Conservation (phyloP, 352 stramenopile genomes). For the Globisporangium ultimum region DNA sequence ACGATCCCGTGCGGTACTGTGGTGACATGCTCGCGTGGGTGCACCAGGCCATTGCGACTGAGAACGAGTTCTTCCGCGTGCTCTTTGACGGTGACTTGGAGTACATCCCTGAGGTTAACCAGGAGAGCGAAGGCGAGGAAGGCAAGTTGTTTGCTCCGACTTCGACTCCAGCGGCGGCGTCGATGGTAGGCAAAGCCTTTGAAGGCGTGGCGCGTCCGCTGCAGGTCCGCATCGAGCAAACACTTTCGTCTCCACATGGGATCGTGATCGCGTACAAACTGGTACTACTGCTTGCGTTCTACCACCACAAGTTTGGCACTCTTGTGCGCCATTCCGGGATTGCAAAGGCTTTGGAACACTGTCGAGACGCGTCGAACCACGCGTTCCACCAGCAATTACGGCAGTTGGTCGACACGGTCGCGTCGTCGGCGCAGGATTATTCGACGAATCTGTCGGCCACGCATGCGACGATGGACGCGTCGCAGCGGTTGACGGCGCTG, state of each 20-base stretch:
- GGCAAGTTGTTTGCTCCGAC: no score
- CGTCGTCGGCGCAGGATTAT: constrained; percentile 48
- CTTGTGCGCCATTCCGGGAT: constrained; percentile 37
- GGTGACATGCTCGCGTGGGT: constrained; percentile 89
- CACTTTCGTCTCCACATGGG: constrained; percentile 41
- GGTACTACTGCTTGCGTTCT: constrained; percentile 65
- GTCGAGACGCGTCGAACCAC: constrained; percentile 33
- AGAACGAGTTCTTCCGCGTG: constrained; percentile 78
- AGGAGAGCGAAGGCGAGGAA: not conserved
- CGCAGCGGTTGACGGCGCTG: constrained; percentile 49
- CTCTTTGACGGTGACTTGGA: constrained; percentile 66
- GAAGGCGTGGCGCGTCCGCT: constrained; percentile 59
- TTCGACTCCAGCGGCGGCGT: constrained; percentile 11
- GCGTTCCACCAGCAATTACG: constrained; percentile 57
- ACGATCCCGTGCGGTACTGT: constrained; percentile 85
- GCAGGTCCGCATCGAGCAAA: constrained; percentile 66
- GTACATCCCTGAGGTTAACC: constrained; percentile 7
- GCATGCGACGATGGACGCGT: constrained; percentile 50
- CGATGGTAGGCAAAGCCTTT: constrained; percentile 57
- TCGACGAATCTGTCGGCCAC: constrained; percentile 56
- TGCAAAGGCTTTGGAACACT: constrained; percentile 31
- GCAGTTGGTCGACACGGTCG: constrained; percentile 41
- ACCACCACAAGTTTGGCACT: constrained; percentile 51
- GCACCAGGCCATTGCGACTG: constrained; percentile 78
- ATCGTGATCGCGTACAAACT: constrained; percentile 65